Evolutionary conservation across 768 basidiomycete genomes (phyloP), one percentile per base, ranked within the genome.

Genomic region (Strobilomyces confusus): DNA sequence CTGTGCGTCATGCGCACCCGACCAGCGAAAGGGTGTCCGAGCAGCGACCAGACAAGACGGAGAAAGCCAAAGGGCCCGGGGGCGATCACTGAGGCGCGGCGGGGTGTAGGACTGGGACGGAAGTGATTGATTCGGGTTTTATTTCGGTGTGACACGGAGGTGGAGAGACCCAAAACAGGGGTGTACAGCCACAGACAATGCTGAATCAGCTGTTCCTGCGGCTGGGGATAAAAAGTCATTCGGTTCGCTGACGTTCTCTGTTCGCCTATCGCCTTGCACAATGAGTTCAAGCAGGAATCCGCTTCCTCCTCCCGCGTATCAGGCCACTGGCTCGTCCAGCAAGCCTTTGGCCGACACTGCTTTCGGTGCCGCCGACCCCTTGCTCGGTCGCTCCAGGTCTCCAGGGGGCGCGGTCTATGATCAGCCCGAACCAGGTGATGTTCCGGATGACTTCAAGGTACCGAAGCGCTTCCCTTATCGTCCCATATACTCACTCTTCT

Each of bases 401-500:
- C 67, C 74, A 17, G 69, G 69, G 17, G 76, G 77, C 26, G 84
- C 73, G n/a, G 77, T 84, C 59, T 89, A 80, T 58, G 81, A 93
- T 71, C 89, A 93, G 60, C 85, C 91, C 6, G 76, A 72, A 25
- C 74, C 73, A 32, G 89, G 80, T 44, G 92, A 93, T 58, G 63
- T 93, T 44, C 92, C 91, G 0, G 94, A 95, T 63, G 95, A 97
- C 69, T 97, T 97, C 82, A 92, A 95, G 81, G 90, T 90, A 55
- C 22, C 73, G 63, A 32, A 42, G 29, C n/a, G 29, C 32, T 14
- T 15, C 12, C 3, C 49, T 11, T 41, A 43, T 46, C 19, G 32
- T 48, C 37, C 15, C 14, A 23, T 20, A n/a, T 29, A 30, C 53
- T 64, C 44, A 59, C 45, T 23, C 29, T 14, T 19, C 9, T 51